phyloP scores from a whole-genome alignment of 306 rosid species.

The Mimosa pudica region DNA sequence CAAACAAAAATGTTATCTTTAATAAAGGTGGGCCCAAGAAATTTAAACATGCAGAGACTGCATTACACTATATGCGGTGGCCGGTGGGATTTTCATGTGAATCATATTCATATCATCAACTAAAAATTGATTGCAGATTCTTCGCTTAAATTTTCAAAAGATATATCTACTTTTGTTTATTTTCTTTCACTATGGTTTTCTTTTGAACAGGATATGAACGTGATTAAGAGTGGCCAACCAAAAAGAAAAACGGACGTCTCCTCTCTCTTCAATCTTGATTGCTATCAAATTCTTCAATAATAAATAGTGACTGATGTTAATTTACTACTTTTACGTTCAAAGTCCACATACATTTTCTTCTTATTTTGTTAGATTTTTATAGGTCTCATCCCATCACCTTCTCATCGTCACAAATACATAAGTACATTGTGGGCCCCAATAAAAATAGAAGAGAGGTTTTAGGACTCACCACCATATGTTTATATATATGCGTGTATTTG shows the following conservation, averaged over 20 bases:
- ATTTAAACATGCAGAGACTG: neutral
- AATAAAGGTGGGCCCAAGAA: neutral
- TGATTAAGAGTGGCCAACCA: neutral
- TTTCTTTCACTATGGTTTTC: neutral
- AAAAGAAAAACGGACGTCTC: neutral
- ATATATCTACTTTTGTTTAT: neutral
- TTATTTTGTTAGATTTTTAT: neutral
- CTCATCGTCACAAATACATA: too few species aligned
- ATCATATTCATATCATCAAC: neutral
- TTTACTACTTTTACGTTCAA: neutral
- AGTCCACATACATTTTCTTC: neutral
- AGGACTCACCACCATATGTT: too few species aligned
- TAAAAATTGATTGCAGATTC: neutral
- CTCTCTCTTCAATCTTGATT: neutral
- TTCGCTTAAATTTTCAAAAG: neutral
- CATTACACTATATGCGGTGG: neutral
- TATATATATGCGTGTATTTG: too few species aligned
- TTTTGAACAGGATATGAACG: constrained; percentile 26
- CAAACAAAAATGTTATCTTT: neutral
- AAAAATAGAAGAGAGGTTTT: too few species aligned
- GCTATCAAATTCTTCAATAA: neutral
- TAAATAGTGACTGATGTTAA: neutral
- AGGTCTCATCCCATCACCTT: too few species aligned
- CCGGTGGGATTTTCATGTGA: neutral
- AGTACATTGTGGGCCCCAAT: too few species aligned